Base-by-base conservation (phyloP, 768 basidiomycete genomes). In the Crepidotus variabilis region DNA sequence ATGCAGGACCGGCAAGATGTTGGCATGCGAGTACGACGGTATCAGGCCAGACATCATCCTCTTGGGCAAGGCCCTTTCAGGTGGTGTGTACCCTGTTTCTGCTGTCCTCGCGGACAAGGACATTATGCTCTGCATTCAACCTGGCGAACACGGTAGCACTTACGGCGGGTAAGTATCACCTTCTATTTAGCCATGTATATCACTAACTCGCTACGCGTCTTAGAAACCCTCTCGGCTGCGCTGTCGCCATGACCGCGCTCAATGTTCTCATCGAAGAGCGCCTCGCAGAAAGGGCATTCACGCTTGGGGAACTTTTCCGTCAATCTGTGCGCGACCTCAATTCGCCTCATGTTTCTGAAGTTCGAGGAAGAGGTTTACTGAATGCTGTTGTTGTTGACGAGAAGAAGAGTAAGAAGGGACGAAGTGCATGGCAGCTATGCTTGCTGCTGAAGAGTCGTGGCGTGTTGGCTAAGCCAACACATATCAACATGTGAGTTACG, bases 71-170 rank as follows among this genome's bases (percentile, higher is more conserved):
- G 97, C 97, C 0, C 83, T 99, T 6, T 96, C 94, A 2, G 96
- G 97, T 23, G 97, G 97, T 69, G 91, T 98, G 57, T 98, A 97
- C 70, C 96, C 97, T 46, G 95, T 99, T 10, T 97, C 95, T 22
- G 94, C 92, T 13, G 95, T 98, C 18, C 81, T 99, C 32, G 88
- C 95, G 16, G 86, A 92, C 70, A 83, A 85, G 61, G 88, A 91
- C n/a, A 72, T 99, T 62, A 97, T 98, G 92, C 83, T 94, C 16
- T 92, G 88, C 72, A 95, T 99, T 64, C 78, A 85, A 54, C 95
- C 96, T 20, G 95, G 96, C 52, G 94, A 98, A 74, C 96, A 98
- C 61, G 94, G 95, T 2, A 91, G 88, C 61, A 98, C 96, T 0
- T 98, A 97, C 57, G 95, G 95, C 64, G 95, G 95, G 87, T 92